These are phyloP conservation scores for Nannochloropsis salina DNA, from an alignment of 108 stramenopile species.

Conservation along the genomic window DNA sequence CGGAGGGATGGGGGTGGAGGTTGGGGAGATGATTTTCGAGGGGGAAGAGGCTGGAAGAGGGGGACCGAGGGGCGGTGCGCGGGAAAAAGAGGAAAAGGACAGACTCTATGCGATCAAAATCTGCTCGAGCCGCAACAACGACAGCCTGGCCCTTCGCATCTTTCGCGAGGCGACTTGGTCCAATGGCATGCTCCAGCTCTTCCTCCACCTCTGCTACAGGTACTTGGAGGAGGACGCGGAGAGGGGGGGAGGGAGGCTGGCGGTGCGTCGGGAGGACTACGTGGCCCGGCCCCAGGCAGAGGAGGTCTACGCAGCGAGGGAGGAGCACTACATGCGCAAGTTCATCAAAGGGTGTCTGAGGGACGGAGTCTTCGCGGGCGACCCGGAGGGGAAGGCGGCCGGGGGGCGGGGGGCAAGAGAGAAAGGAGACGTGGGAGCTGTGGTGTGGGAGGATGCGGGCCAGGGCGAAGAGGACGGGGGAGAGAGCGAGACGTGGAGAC, in stretches of 20 bases:
- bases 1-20: neutral
- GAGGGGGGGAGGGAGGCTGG: neutral
- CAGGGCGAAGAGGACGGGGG: neutral
- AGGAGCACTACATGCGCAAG: neutral
- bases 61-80: neutral
- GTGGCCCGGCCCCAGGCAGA: neutral
- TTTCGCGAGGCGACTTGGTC: neutral
- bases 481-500: neutral
- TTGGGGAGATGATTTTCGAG: neutral
- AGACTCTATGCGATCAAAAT: neutral
- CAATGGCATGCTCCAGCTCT: conserved; percentile 11
- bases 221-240: neutral
- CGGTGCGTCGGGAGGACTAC: neutral
- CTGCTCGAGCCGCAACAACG: neutral
- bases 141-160: neutral
- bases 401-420: neutral
- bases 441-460: neutral
- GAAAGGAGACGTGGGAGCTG: neutral
- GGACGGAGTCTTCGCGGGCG: neutral
- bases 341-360: neutral
- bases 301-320: neutral
- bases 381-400: neutral
- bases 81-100: neutral
- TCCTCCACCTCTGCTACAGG: neutral
- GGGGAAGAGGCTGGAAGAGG: neutral